Evolutionary conservation across 2,329 filamentous ascomycete species (phyloP).

Genomic region (Chaetothyriales sp.): DNA sequence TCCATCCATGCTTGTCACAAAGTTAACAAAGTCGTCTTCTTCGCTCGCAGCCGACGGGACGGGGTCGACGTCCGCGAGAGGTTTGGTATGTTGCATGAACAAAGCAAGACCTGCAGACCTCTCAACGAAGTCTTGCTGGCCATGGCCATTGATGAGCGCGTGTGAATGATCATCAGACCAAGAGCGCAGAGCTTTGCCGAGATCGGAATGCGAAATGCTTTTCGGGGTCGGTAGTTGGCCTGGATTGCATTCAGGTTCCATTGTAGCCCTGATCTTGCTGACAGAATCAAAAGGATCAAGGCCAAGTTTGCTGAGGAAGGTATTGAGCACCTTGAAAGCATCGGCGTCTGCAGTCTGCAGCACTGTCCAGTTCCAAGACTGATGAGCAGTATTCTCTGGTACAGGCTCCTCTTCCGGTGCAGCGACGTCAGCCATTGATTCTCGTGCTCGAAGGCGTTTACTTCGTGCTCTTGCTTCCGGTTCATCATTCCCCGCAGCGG

Average conservation of each 20-base stretch:
- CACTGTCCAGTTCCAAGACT: slow-evolving; percentile 34
- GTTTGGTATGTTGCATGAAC: slow-evolving; percentile 44
- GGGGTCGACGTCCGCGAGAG: slow-evolving; percentile 28
- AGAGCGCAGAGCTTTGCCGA: slow-evolving; percentile 29
- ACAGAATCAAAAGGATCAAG: slow-evolving; percentile 19
- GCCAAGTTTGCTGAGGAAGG: slow-evolving; percentile 39
- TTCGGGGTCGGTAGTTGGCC: neutral
- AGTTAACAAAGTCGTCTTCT: slow-evolving; percentile 25
- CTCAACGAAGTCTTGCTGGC: slow-evolving; percentile 34
- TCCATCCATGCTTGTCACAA: slow-evolving; percentile 35
- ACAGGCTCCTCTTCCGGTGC: slow-evolving; percentile 33
- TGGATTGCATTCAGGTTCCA: neutral
- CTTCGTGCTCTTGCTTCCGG: slow-evolving; percentile 44
- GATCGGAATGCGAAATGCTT: slow-evolving; percentile 27
- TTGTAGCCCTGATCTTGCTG: neutral
- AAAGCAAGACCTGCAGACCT: slow-evolving; percentile 38
- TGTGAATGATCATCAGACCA: slow-evolving; percentile 35
- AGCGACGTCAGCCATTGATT: slow-evolving; percentile 38
- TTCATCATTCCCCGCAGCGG: slow-evolving; percentile 46
- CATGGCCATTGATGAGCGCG: slow-evolving; percentile 35
- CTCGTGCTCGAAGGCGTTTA: slow-evolving; percentile 47
- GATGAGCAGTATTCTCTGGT: slow-evolving; percentile 30
- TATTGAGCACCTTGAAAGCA: slow-evolving; percentile 41
- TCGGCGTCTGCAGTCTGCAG: slow-evolving; percentile 44
- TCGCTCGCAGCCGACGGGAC: slow-evolving; percentile 28